phyloP scores from a whole-genome alignment of 257 asterid species.

The Ilex asprella region DNA sequence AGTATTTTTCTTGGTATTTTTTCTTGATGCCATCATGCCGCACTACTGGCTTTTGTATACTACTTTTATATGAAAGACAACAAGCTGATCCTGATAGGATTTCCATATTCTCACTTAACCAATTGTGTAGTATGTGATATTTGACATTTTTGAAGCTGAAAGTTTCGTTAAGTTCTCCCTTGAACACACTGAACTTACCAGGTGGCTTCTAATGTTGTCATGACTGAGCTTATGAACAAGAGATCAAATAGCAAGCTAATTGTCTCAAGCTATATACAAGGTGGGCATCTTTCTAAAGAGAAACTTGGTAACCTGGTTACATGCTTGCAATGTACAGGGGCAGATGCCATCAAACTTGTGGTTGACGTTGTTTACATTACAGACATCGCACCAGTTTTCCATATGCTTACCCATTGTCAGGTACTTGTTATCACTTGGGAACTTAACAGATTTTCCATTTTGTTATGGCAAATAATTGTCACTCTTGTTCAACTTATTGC shows the following conservation, averaged over 20 bases:
- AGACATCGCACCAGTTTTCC: conserved; percentile 58
- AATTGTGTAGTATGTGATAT: too few species aligned
- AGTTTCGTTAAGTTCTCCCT: too few species aligned
- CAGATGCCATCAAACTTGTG: conserved; percentile 49
- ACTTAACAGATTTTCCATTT: too few species aligned
- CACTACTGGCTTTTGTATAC: too few species aligned
- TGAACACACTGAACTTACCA: conserved; percentile 9
- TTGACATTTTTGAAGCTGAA: too few species aligned
- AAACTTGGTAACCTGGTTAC: conserved; percentile 35
- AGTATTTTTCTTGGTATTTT: too few species aligned
- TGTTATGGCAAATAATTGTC: too few species aligned
- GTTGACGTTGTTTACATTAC: conserved; percentile 50
- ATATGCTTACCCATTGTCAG: conserved; percentile 54
- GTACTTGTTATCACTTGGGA: conserved; percentile 14
- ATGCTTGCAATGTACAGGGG: conserved; percentile 43
- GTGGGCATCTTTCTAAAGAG: conserved; percentile 28
- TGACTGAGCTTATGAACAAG: conserved; percentile 32
- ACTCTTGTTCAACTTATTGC: too few species aligned
- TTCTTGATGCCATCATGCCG: too few species aligned
- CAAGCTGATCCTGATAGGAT: too few species aligned
- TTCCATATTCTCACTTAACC: too few species aligned
- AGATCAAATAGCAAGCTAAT: conserved; percentile 40
- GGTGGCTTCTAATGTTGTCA: conserved; percentile 32
- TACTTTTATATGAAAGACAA: too few species aligned
- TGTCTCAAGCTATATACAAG: conserved; percentile 33